Percentiles rank a stretch among this genome's conserved stretches.
phyloP scores from a whole-genome alignment of 2,329 filamentous ascomycete species.

The Fusarium redolens region DNA sequence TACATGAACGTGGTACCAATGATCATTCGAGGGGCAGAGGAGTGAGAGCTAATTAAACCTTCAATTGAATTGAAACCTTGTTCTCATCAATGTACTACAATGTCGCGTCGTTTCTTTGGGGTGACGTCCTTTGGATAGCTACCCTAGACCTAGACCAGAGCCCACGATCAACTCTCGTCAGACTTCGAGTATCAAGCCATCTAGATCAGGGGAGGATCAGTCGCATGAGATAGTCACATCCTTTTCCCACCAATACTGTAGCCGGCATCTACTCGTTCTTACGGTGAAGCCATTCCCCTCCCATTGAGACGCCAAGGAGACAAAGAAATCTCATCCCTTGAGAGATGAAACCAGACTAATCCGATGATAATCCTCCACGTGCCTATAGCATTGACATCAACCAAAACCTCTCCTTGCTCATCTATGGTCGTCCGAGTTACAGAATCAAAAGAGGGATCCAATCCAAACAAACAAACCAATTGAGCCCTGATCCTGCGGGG shows the following conservation, averaged over 20 bases:
- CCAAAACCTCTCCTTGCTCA: conserved; percentile 13
- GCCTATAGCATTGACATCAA: conserved; percentile 11
- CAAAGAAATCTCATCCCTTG: conserved; percentile 12
- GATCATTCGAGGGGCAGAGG: not conserved
- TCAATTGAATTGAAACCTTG: not conserved
- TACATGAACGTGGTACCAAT: conserved; percentile 33
- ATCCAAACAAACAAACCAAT: conserved; percentile 40
- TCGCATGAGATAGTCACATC: not conserved
- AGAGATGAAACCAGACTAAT: conserved; percentile 27
- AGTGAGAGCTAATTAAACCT: not conserved
- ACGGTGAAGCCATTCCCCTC: conserved; percentile 18
- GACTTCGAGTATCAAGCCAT: not conserved
- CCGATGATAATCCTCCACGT: conserved; percentile 20
- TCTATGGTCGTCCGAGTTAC: conserved; percentile 36
- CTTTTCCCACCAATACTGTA: not conserved
- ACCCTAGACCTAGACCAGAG: conserved; percentile 16
- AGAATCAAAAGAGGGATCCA: conserved; percentile 3
- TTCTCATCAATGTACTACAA: not conserved
- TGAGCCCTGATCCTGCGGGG: conserved; percentile 28
- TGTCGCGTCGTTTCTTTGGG: not conserved
- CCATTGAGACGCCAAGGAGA: conserved; percentile 28
- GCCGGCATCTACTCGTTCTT: not conserved
- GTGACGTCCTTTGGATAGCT: not conserved
- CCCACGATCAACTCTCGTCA: not conserved
- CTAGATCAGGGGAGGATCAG: not conserved